Base-by-base conservation (phyloP, 176 grass and related monocot genomes). In the Musa schizocarpa region DNA sequence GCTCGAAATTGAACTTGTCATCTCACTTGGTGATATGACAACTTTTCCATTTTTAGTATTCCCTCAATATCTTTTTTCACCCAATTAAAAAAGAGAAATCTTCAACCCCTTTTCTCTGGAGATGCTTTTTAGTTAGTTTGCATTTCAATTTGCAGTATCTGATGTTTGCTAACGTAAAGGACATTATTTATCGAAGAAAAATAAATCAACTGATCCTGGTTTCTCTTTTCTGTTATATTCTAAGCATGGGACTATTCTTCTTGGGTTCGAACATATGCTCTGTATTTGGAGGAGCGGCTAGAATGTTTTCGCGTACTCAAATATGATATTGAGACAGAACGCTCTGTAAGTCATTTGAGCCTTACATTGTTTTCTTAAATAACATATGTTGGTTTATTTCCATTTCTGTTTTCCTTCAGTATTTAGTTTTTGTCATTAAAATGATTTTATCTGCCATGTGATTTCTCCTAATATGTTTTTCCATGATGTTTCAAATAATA, bases 191-290 rank as follows among this genome's bases (percentile, higher is more conserved):
- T 57, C 0, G 54, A 57, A 17, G 9, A 50, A 51, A 50, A 70
- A n/a, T 50, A 6, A 50, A 70, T 50, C 14, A 70, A 48, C 22
- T 70, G 13, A 51, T 50, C 1, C 19, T 50, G 29, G 26, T 51
- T 53, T 65, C 10, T 77, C 65, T 21, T 56, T 53, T 22, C n/a
- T 79, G 29, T 48, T 72, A 12, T 77, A 12, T 77, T 51, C 55
- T 63, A 53, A 78, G 79, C 84, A 25, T 81, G 79, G 84, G 79
- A 86, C 69, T 82, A 81, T 81, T 86, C 84, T 20, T 79, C 79
- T 81, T 86, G 84, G 84, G 75, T 86, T 66, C 80, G 84, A 82
- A 82, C 74, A 52, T 86, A 86, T 77, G 78, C 84, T 65, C 62
- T 81, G 53, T 86, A 78, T 72, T 61, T 86, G 77, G 84, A 86